phyloP scores from a whole-genome alignment of 176 grass and related monocot genomes.

The Olyra latifolia region DNA sequence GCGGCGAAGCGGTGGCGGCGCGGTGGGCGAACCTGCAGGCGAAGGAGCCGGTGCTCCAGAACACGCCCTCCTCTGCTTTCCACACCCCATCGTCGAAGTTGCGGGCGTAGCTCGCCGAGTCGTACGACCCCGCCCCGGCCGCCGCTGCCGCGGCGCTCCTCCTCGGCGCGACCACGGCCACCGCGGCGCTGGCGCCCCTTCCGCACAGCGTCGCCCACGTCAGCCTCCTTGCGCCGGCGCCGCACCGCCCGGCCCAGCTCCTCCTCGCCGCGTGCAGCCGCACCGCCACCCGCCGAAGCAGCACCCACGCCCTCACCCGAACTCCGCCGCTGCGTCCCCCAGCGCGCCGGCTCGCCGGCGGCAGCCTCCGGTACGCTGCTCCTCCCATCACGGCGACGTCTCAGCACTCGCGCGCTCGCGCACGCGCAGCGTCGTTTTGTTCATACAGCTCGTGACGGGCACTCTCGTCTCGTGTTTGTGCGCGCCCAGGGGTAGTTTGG shows the following conservation, averaged over 20 bases:
- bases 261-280: slow-evolving; percentile 19
- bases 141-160: neutral
- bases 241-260: slow-evolving; percentile 4
- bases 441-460: neutral
- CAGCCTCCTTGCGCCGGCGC: slow-evolving; percentile 9
- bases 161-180: neutral
- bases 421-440: neutral
- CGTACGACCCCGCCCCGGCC: slow-evolving; percentile 14
- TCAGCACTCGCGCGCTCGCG: neutral
- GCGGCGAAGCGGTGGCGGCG: neutral
- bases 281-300: slow-evolving; percentile 39
- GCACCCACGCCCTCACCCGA: slow-evolving; percentile 41
- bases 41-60: slow-evolving; percentile 30
- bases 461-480: neutral
- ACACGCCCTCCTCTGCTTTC: slow-evolving; percentile 54
- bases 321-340: neutral
- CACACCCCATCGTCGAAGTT: slow-evolving; percentile 67
- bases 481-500: neutral
- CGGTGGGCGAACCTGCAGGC: slow-evolving; percentile 8
- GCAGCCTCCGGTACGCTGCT: slow-evolving; percentile 32
- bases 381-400: slow-evolving; percentile 26
- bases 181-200: neutral
- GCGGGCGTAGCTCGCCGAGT: slow-evolving; percentile 51
- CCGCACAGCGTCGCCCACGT: slow-evolving; percentile 34
- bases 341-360: neutral